Evolutionary conservation across 1,139 yeast genomes (phyloP), one percentile per base, ranked within the genome.

Genomic region (Sugiyamaella sp.): DNA sequence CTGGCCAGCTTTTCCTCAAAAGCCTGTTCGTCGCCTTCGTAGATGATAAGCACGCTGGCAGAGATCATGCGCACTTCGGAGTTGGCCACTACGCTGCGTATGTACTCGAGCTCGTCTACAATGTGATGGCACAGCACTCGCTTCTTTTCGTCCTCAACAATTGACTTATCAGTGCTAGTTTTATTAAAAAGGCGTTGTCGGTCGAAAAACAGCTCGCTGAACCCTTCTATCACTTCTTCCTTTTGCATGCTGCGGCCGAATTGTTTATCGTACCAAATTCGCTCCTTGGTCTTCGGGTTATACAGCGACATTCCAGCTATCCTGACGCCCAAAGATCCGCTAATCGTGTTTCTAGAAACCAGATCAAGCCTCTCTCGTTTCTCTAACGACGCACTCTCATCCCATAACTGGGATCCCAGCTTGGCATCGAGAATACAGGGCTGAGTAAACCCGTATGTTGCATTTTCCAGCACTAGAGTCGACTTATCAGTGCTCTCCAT

Each of bases 391-490:
- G 73, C 70, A 2, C 75, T 76, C 21, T 72, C 75, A 69, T 91
- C 98, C 63, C 86, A 82, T 33, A 93, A 71, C 12, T 77, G 66
- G 3, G 82, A 71, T 0, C 99, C 99, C 4, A 93, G 74, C 66
- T 93, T 93, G 51, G 91, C 80, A 66, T 93, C 99, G 58, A 91
- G 65, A 2, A 93, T 78, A 55, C 87, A 80, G 0, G 99, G 98
- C 48, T 74, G 71, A 2, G 56, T 66, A 65, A 77, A 88, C 1
- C 89, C 89, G 55, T 79, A 69, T 48, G 86, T 74, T 3, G 85
- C 69, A 67, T 91, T 93, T 62, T 84, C 84, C 46, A 93, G 71
- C n/a, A 91, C 95, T n/a, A 89, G 67, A 9, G 57, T 57, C 2
- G 62, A 68, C 54, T 53, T 66, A 60, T 45, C 59, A 61, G 49